Conservation (phyloP, 345 rosid genomes). For the Corchorus olitorius region DNA sequence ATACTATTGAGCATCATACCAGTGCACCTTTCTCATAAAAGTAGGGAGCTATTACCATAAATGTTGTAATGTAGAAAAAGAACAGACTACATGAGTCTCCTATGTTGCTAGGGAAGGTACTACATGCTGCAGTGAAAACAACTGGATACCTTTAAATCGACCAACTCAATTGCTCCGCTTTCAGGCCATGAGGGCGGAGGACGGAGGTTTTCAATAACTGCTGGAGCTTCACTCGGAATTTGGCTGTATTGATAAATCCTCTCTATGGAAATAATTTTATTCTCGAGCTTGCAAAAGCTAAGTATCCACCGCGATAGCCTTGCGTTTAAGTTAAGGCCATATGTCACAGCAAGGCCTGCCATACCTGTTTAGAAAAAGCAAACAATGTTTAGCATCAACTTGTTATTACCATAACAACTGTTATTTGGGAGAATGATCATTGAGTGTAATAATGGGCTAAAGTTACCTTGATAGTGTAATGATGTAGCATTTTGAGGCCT, state of each 20-base stretch:
- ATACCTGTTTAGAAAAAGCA: conserved; percentile 63
- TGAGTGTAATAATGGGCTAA: no score
- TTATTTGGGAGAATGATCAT: no score
- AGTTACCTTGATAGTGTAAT: no score
- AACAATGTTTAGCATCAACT: conserved; percentile 20
- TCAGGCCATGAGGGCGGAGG: conserved; percentile 94
- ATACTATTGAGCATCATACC: background rate
- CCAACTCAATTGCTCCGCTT: conserved; percentile 71
- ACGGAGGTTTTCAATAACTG: conserved; percentile 59
- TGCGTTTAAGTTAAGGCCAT: conserved; percentile 96
- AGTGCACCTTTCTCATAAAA: background rate
- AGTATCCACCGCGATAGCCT: conserved; percentile 98
- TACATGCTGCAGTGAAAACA: background rate
- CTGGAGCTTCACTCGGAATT: conserved; percentile 75
- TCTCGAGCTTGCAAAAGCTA: conserved; percentile 99
- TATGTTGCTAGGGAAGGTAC: background rate
- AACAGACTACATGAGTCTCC: background rate
- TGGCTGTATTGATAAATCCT: conserved; percentile 97
- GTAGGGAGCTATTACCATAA: background rate
- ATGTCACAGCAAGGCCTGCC: conserved; percentile 99
- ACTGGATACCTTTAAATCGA: conserved; percentile 76
- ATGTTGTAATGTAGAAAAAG: conserved; percentile 5
- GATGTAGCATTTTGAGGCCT: no score
- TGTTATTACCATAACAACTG: background rate
- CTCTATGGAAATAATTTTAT: conserved; percentile 94